Base-by-base conservation (phyloP, 257 asterid genomes). In the Plantago major region DNA sequence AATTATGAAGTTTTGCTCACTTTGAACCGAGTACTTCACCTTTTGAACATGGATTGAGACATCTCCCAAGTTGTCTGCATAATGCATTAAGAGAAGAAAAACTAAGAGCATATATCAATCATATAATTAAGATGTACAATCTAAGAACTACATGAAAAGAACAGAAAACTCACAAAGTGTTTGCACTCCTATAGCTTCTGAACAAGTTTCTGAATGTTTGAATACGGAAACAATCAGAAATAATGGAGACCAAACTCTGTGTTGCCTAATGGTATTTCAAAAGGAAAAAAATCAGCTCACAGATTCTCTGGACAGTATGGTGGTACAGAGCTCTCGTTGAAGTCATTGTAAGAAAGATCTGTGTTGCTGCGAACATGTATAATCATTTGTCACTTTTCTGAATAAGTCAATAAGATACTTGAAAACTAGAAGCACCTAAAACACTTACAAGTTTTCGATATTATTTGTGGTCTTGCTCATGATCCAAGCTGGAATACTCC, bases 271-370 rank as follows among this genome's bases (percentile, higher is more conserved):
- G 6, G 8, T 33, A 38, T 37, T 55, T 40, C 40, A 45, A 52
- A 8, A 40, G 43, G 28, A 60, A 46, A 58, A 52, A 15, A 64
- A 22, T 22, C 11, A 53, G 40, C 84, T 63, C 72, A 84, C 89
- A 79, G 49, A 58, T 71, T 73, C 17, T 79, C 93, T 14, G 50
- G 74, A 65, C 88, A 79, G 40, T 4, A 5, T 65, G 77, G 9
- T 46, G 81, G 78, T 13, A 64, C 75, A n/a, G 73, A 71, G 62
- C 59, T 74, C 73, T 64, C 71, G 0, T 48, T 6, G 54, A 84
- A 75, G 68, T 75, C 79, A 51, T 84, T 79, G 82, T 81, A 84
- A 38, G 92, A 81, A 79, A 84, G 74, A 72, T 84, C 88, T 11
- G 73, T 71, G 49, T 55, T 68, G 37, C 92, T 84, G 84, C 59